Conservation (phyloP, 805 yeast species). For the Lipomyces yamanashiensis region DNA sequence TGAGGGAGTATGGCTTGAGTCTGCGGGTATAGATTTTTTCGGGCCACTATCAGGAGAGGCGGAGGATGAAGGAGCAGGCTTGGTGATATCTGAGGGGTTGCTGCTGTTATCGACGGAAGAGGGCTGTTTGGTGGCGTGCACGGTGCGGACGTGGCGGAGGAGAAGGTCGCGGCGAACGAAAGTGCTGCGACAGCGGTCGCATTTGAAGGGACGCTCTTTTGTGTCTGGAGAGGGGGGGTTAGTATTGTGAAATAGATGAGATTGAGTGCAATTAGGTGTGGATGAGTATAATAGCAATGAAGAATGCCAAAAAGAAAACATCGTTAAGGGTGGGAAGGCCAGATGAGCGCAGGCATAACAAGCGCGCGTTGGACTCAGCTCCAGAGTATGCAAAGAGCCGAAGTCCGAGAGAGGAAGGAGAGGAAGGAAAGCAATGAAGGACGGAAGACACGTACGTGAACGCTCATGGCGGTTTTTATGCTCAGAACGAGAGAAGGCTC, state of each 20-base stretch:
- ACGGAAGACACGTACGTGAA: slow-evolving; percentile 50
- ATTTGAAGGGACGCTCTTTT: slow-evolving; percentile 77
- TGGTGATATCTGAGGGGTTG: neutral
- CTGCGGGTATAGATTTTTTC: too few species aligned
- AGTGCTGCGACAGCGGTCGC: slow-evolving; percentile 68
- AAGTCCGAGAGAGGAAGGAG: neutral
- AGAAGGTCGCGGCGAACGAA: slow-evolving; percentile 79
- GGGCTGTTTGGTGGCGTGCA: slow-evolving; percentile 51
- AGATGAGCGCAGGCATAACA: neutral
- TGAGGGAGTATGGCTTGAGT: too few species aligned
- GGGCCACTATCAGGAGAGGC: too few species aligned
- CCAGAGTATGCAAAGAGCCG: neutral
- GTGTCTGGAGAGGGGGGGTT: slow-evolving; percentile 49
- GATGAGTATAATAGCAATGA: too few species aligned
- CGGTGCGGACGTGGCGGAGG: slow-evolving; percentile 79
- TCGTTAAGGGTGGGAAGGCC: too few species aligned
- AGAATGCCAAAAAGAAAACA: too few species aligned
- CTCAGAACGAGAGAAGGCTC: slow-evolving; percentile 79
- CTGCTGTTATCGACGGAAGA: neutral
- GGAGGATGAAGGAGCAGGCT: neutral
- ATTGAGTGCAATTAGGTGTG: too few species aligned
- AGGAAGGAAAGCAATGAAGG: neutral
- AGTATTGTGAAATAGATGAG: neutral
- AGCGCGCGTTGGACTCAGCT: neutral
- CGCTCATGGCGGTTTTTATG: slow-evolving; percentile 79